Evolutionary conservation across 805 yeast species (phyloP).

Genomic region (Lachancea sp.): DNA sequence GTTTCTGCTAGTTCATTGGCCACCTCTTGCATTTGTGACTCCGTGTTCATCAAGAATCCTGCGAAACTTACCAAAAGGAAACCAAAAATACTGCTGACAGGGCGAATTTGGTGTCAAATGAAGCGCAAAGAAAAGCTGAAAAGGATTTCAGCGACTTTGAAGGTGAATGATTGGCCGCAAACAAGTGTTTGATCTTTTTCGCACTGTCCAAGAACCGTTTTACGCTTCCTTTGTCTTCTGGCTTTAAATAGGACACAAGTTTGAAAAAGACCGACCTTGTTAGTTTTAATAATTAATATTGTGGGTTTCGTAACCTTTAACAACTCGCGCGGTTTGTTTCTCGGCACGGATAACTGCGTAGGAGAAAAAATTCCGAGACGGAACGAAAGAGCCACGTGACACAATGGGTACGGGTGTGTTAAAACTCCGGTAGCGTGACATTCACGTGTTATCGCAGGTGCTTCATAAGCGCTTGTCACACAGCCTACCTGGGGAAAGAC

Average conservation of each 20-base stretch:
- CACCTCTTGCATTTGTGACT: slow-evolving; percentile 1
- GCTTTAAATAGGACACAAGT: background rate
- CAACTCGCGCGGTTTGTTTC: background rate
- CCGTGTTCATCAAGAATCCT: background rate
- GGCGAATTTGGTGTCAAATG: too few relatives aligned
- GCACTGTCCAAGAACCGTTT: too few relatives aligned
- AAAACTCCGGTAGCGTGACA: background rate
- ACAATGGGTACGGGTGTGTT: background rate
- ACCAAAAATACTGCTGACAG: background rate
- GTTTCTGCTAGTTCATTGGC: slow-evolving; percentile 1
- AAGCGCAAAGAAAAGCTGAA: too few relatives aligned
- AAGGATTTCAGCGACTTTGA: too few relatives aligned
- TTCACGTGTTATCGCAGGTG: background rate
- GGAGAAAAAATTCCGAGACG: too few relatives aligned
- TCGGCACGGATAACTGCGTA: background rate
- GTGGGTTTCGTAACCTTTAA: background rate
- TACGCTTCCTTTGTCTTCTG: background rate
- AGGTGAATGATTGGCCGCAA: too few relatives aligned
- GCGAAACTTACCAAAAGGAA: background rate
- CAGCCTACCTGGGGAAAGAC: too few relatives aligned
- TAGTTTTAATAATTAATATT: background rate
- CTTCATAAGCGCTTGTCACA: too few relatives aligned
- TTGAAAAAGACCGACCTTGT: background rate
- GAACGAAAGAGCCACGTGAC: background rate
- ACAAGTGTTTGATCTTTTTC: too few relatives aligned